Conservation (phyloP, 2,329 filamentous ascomycete species). For the Rhinocladiella mackenziei region DNA sequence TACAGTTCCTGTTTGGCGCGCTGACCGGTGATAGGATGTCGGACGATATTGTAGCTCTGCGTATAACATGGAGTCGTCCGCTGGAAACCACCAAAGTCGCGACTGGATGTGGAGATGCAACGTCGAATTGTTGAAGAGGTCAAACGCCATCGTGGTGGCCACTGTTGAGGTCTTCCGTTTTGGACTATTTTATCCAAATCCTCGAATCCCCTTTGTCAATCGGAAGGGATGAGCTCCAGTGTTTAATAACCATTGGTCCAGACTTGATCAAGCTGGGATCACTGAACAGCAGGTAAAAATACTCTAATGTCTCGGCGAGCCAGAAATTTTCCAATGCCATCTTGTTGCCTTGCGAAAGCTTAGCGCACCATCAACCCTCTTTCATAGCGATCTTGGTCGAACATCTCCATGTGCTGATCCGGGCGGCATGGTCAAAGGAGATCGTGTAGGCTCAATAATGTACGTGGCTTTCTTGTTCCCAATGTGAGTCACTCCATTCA, state of each 20-base stretch:
- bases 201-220: conserved; percentile 4
- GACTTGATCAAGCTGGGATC: conserved; percentile 40
- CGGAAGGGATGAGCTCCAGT: conserved; percentile 42
- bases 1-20: not conserved
- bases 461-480: conserved; percentile 27
- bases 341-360: conserved; percentile 38
- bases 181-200: not conserved
- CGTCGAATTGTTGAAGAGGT: conserved; percentile 13
- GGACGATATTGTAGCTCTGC: conserved; percentile 15
- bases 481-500: conserved; percentile 47
- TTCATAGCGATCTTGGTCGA: conserved; percentile 10
- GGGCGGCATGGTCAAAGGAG: conserved; percentile 58
- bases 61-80: conserved; percentile 9
- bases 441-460: conserved; percentile 42
- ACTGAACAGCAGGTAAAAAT: conserved; percentile 46
- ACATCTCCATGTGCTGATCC: conserved; percentile 10
- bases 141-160: not conserved
- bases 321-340: conserved; percentile 74
- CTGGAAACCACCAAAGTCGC: conserved; percentile 9
- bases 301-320: conserved; percentile 51
- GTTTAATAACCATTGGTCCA: conserved; percentile 46
- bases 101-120: conserved; percentile 3
- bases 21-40: conserved; percentile 10
- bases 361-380: conserved; percentile 9
- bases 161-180: not conserved